A percentile compares a stretch with the other conserved stretches of the same genome.
These are phyloP conservation scores for Moricandia arvensis DNA, from an alignment of 345 rosid species.

Conservation along the genomic window DNA sequence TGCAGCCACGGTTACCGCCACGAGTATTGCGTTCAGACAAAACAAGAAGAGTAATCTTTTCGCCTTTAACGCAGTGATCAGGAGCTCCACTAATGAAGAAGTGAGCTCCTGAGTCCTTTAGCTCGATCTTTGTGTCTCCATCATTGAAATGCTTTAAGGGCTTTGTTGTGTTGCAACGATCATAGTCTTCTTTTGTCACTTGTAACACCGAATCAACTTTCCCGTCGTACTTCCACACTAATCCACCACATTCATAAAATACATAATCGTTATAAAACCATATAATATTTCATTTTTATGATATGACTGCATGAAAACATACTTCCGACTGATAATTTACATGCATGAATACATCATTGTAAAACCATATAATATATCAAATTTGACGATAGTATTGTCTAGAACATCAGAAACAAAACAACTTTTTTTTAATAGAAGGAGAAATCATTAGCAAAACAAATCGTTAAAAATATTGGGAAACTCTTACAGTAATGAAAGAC, in stretches of 20 bases:
- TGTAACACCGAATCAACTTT: constrained; percentile 53
- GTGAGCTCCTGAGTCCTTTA: constrained; percentile 44
- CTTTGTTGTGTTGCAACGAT: constrained; percentile 41
- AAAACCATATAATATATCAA: background rate
- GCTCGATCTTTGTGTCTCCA: constrained; percentile 43
- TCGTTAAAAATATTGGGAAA: too few species aligned
- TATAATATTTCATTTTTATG: background rate
- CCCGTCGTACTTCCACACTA: constrained; percentile 49
- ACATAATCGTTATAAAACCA: background rate
- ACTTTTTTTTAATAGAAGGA: background rate
- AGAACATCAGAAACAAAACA: background rate
- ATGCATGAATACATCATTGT: constrained; percentile 4
- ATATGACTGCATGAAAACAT: background rate
- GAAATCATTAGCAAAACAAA: background rate
- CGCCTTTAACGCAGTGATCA: constrained; percentile 49
- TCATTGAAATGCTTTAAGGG: constrained; percentile 45
- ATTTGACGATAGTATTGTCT: background rate
- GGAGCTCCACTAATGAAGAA: constrained; percentile 67
- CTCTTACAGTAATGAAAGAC: too few species aligned
- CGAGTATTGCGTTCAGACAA: constrained; percentile 35
- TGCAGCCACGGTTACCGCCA: background rate
- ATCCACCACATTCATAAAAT: constrained; percentile 17
- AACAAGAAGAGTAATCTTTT: constrained; percentile 52
- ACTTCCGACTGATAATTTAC: background rate
- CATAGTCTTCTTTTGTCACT: constrained; percentile 49